A percentile compares a stretch with the other conserved stretches of the same genome.
phyloP scores from a whole-genome alignment of 139 green algal genomes.

The Pleodorina starrii region DNA sequence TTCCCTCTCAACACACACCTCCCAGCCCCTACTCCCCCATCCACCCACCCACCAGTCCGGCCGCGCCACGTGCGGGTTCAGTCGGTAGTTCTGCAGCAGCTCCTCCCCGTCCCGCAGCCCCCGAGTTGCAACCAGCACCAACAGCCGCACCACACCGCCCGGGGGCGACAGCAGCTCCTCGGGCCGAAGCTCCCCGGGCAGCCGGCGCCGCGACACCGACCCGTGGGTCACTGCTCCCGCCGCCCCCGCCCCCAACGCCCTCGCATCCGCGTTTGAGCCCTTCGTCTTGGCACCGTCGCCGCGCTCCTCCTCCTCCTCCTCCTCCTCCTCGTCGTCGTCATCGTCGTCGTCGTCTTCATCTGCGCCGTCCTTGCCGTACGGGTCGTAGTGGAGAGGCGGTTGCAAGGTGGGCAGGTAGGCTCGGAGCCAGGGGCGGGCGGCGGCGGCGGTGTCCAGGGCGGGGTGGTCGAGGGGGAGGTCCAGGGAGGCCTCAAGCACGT shows the following conservation, averaged over 20 bases:
- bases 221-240: too few relatives aligned
- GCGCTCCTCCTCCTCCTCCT: too few relatives aligned
- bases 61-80: conserved; percentile 50
- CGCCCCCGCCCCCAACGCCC: not conserved
- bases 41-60: conserved; percentile 51
- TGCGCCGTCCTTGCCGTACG: not conserved
- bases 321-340: not conserved
- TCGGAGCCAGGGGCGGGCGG: conserved; percentile 35
- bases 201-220: too few relatives aligned
- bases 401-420: conserved; percentile 48
- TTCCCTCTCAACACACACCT: too few relatives aligned
- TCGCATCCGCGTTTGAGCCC: not conserved
- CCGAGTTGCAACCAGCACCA: conserved; percentile 28
- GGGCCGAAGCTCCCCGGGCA: not conserved
- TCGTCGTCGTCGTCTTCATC: not conserved
- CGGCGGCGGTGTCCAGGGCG: not conserved
- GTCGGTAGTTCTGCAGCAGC: conserved; percentile 60
- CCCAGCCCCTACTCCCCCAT: too few relatives aligned
- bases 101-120: conserved; percentile 35
- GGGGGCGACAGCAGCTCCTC: not conserved
- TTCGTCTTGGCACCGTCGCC: too few relatives aligned
- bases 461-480: conserved; percentile 39
- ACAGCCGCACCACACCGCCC: conserved; percentile 43
- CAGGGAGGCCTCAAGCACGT: conserved; percentile 50
- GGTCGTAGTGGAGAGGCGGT: conserved; percentile 24